Conservation (phyloP, 2,329 filamentous ascomycete genomes). For the Colletotrichum orchidophilum region DNA sequence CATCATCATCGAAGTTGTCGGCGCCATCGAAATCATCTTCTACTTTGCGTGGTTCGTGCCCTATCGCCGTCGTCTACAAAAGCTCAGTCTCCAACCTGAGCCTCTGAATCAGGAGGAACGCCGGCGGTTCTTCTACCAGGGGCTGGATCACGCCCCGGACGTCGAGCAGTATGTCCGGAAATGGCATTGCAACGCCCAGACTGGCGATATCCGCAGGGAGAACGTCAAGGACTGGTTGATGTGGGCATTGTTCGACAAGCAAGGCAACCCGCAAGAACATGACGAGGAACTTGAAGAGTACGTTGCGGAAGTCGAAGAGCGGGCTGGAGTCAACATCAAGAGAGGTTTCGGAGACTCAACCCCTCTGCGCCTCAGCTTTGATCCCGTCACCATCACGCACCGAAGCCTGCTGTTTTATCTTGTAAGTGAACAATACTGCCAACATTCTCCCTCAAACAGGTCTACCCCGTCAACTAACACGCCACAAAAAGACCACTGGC, state of each 20-base stretch:
- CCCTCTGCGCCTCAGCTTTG: slow-evolving; percentile 72
- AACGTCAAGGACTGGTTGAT: slow-evolving; percentile 73
- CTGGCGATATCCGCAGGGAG: slow-evolving; percentile 68
- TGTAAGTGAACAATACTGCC: slow-evolving; percentile 41
- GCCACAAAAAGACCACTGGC: slow-evolving; percentile 22
- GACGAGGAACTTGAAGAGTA: slow-evolving; percentile 56
- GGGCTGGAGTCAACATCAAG: slow-evolving; percentile 59
- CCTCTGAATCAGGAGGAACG: slow-evolving; percentile 57
- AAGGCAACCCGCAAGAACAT: slow-evolving; percentile 48
- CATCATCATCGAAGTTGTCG: slow-evolving; percentile 36
- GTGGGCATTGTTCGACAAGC: slow-evolving; percentile 72
- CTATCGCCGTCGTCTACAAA: slow-evolving; percentile 49
- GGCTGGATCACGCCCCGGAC: slow-evolving; percentile 63
- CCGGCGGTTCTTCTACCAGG: slow-evolving; percentile 63
- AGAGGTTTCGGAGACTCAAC: slow-evolving; percentile 65
- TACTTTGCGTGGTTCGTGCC: slow-evolving; percentile 53
- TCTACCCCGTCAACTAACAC: too few species aligned
- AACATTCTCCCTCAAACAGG: slow-evolving; percentile 46
- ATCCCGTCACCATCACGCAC: slow-evolving; percentile 68
- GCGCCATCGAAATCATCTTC: slow-evolving; percentile 52
- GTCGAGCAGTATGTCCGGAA: slow-evolving; percentile 65
- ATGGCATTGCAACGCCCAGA: slow-evolving; percentile 73
- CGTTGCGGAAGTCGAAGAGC: slow-evolving; percentile 61
- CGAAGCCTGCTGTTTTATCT: slow-evolving; percentile 72
- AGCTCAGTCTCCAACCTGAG: slow-evolving; percentile 50